Evolutionary conservation across 2,329 filamentous ascomycete genomes (phyloP).

Genomic region (Cercospora zeina): DNA sequence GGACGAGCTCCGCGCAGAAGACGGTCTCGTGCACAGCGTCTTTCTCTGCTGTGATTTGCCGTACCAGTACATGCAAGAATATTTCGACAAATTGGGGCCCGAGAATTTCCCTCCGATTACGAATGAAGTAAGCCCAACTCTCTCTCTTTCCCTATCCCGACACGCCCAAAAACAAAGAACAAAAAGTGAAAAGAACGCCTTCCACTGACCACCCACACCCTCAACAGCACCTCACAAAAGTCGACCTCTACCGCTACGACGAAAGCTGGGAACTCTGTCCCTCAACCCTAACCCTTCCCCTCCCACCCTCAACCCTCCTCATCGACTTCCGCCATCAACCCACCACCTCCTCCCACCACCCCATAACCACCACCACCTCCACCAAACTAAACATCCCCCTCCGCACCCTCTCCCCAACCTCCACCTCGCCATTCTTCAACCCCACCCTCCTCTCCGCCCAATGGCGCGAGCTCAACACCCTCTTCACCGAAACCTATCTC

Average conservation of each 20-base stretch:
- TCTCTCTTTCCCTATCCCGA: background rate
- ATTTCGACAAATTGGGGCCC: constrained; percentile 56
- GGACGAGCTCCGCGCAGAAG: constrained; percentile 46
- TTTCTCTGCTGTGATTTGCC: constrained; percentile 65
- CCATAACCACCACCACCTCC: background rate
- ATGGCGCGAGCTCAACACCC: constrained; percentile 52
- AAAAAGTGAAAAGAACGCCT: no score
- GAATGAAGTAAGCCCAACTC: constrained; percentile 37
- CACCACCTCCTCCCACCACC: constrained; percentile 12
- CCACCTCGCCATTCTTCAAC: constrained; percentile 51
- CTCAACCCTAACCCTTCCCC: constrained; percentile 43
- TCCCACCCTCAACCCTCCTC: constrained; percentile 21
- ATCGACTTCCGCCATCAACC: constrained; percentile 30
- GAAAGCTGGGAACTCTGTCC: constrained; percentile 55
- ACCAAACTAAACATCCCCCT: constrained; percentile 40
- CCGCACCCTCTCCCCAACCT: constrained; percentile 39
- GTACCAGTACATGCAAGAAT: constrained; percentile 62
- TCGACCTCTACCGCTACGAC: constrained; percentile 58
- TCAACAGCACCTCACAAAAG: constrained; percentile 47
- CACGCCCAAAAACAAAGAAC: no score
- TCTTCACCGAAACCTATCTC: constrained; percentile 40
- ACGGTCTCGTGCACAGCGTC: constrained; percentile 55
- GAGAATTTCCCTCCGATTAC: constrained; percentile 53
- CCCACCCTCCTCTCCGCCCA: constrained; percentile 47
- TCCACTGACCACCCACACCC: background rate